Conservation (phyloP, 2,329 filamentous ascomycete species). For the Exophiala alcalophila region DNA sequence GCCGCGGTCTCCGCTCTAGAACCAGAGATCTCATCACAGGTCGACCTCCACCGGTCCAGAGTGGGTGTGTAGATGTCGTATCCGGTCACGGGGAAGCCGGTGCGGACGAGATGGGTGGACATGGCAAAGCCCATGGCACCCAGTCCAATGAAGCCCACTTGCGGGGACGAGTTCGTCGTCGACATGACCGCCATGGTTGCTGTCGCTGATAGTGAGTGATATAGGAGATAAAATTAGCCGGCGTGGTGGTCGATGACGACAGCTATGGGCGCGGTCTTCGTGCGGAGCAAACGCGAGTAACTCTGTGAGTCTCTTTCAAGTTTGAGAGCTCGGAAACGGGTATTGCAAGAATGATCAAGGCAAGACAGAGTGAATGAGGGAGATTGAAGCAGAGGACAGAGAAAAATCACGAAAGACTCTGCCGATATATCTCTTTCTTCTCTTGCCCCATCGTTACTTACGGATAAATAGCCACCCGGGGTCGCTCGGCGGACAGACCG, state of each 20-base stretch:
- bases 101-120: slow-evolving; percentile 68
- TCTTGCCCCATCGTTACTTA: background rate
- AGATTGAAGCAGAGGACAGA: slow-evolving; percentile 1
- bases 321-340: too few relatives aligned
- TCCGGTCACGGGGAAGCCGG: slow-evolving; percentile 65
- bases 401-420: background rate
- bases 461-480: slow-evolving; percentile 16
- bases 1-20: slow-evolving; percentile 62
- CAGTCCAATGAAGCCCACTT: slow-evolving; percentile 68
- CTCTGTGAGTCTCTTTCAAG: too few relatives aligned
- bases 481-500: slow-evolving; percentile 9
- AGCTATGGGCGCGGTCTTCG: too few relatives aligned
- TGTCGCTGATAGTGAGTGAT: too few relatives aligned
- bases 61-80: slow-evolving; percentile 69
- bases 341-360: too few relatives aligned
- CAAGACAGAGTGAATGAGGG: background rate
- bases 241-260: too few relatives aligned
- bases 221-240: too few relatives aligned
- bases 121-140: slow-evolving; percentile 82
- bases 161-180: slow-evolving; percentile 41
- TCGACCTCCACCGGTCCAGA: slow-evolving; percentile 61
- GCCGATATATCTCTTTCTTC: slow-evolving; percentile 2
- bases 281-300: background rate
- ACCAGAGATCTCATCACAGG: slow-evolving; percentile 59
- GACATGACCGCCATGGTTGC: slow-evolving; percentile 14